Evolutionary conservation across 768 basidiomycete genomes (phyloP), one percentile per base, ranked within the genome.

Genomic region (Russula griseocarnosa): DNA sequence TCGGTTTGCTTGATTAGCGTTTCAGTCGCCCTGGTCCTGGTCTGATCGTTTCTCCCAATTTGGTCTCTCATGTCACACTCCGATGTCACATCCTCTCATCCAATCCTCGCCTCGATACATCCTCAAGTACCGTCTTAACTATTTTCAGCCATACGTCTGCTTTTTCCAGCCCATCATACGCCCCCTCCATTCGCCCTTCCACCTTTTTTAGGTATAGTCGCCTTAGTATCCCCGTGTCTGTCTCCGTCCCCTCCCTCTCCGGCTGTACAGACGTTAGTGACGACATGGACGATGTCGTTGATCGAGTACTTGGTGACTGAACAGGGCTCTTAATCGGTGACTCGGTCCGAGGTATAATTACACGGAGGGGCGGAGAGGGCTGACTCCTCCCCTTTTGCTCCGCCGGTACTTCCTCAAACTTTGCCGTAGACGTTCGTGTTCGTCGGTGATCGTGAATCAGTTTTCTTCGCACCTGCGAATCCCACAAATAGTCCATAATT

Each of bases 151-250:
- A 89, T 1, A 73, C 74, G 24, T 76, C 76, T 38, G 79, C 79
- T 66, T 79, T 82, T 63, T 89, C 86, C 49, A 88, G 76, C 69
- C 88, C 85, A 49, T 85, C 85, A 68, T 82, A 80, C 2, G 84
- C 83, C 7, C 82, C 83, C 18, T 77, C 76, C 58, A 82, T 67
- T 52, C 81, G 75, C 62, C 83, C 80, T 44, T 86, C 83, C 59
- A 90, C 81, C 74, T 88, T 89, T 52, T 85, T 81, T 46, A 84
- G 73, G 24, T 90, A 69, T n/a, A 91, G 72, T 20, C 86, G 54
- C 50, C 24, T 62, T 22, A 36, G n/a, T 22, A 47, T 49, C 28
- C 36, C 42, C 32, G 52, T 79, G 16, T 86, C 85, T 40, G 88
- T 76, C 30, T 79, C 78, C 24, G 42, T 80, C 64, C 90, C 89